These are phyloP conservation scores for Cryphonectria radicalis DNA, from an alignment of 2,329 filamentous ascomycete genomes.

Conservation along the genomic window DNA sequence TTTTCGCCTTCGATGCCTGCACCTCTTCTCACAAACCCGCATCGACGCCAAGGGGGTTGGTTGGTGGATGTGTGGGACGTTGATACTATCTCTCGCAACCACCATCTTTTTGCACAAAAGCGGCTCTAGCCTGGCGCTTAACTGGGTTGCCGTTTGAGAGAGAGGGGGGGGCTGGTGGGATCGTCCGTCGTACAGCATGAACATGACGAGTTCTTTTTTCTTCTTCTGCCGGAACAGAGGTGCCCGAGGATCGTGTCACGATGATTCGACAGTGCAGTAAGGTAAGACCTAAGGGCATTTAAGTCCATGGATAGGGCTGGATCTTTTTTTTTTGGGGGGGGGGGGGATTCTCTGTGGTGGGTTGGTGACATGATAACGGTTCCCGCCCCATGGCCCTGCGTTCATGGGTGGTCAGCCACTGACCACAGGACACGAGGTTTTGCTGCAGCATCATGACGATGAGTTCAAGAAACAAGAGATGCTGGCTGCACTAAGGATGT, in stretches of 20 bases:
- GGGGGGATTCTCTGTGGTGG: neutral
- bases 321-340: neutral
- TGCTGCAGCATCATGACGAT: neutral
- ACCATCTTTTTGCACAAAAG: neutral
- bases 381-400: neutral
- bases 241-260: neutral
- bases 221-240: neutral
- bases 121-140: neutral
- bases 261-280: neutral
- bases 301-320: neutral
- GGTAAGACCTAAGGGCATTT: neutral
- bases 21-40: neutral
- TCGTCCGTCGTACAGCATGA: conserved; percentile 23
- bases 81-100: neutral
- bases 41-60: neutral
- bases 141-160: neutral
- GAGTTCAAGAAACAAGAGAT: conserved; percentile 7
- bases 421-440: conserved; percentile 3
- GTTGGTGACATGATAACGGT: neutral
- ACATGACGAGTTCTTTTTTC: neutral
- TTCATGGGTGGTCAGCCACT: conserved; percentile 9
- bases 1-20: neutral
- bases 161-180: neutral
- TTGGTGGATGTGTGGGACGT: neutral
- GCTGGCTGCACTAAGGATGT: neutral